Evolutionary conservation across 805 yeast species (phyloP).

Genomic region (Kodamaea kaohsiungensis): DNA sequence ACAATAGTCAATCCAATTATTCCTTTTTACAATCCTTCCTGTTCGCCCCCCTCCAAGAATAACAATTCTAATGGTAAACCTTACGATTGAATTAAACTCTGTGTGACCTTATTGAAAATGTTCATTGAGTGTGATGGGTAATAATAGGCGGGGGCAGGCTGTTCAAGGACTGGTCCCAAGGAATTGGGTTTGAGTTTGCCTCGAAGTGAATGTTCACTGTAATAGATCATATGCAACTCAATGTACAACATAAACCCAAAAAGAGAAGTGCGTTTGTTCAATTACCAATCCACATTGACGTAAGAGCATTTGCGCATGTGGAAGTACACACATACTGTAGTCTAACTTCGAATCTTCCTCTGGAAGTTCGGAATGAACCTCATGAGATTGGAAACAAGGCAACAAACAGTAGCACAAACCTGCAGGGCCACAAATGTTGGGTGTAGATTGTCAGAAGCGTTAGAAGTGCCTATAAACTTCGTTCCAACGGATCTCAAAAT

Average conservation of each 20-base stretch:
- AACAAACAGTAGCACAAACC: not conserved
- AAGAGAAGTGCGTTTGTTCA: too few species aligned
- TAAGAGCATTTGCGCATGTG: not conserved
- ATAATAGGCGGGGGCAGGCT: too few species aligned
- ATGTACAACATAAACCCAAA: too few species aligned
- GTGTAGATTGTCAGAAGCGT: not conserved
- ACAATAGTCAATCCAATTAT: not conserved
- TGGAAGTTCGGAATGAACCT: not conserved
- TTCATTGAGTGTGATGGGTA: too few species aligned
- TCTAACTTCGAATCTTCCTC: too few species aligned
- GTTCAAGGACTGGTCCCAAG: too few species aligned
- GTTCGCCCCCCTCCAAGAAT: not conserved
- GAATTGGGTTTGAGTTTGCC: too few species aligned
- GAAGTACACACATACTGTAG: too few species aligned
- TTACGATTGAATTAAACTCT: not conserved
- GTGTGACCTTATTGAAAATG: not conserved
- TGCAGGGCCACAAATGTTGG: not conserved
- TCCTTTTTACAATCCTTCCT: not conserved
- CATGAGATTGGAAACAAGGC: not conserved
- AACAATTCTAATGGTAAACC: not conserved
- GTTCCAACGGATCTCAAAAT: not conserved
- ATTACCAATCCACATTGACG: not conserved
- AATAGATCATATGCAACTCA: too few species aligned
- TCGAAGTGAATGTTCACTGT: too few species aligned
- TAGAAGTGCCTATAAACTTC: not conserved